Conservation (phyloP, 192 early-diverging fungal genomes). For the Phycomyces blakesleeanus region DNA sequence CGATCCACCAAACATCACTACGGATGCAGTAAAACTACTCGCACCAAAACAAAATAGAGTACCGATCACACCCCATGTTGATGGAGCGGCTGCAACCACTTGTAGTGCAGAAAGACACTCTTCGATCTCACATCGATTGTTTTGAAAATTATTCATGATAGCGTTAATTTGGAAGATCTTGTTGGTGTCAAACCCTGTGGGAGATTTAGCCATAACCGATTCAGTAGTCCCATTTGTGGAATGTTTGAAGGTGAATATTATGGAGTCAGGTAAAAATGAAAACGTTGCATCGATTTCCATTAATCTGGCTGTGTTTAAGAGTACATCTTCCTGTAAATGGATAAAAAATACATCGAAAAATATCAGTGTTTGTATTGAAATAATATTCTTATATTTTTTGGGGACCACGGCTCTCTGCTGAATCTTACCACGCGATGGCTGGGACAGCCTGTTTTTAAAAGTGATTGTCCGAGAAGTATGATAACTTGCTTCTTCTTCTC, state of each 20-base stretch:
- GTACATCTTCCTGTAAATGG: slow-evolving; percentile 34
- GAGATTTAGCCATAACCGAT: slow-evolving; percentile 59
- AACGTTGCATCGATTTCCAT: slow-evolving; percentile 64
- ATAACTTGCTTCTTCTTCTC: slow-evolving; percentile 40
- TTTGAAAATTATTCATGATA: slow-evolving; percentile 50
- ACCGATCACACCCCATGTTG: slow-evolving; percentile 52
- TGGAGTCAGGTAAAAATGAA: slow-evolving; percentile 62
- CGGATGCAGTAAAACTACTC: slow-evolving; percentile 52
- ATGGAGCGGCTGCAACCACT: slow-evolving; percentile 53
- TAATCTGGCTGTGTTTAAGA: slow-evolving; percentile 40
- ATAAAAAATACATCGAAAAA: neutral
- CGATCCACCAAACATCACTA: slow-evolving; percentile 57
- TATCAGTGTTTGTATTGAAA: neutral
- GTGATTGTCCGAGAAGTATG: slow-evolving; percentile 37
- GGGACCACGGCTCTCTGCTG: neutral
- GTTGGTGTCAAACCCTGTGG: slow-evolving; percentile 67
- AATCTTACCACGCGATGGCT: slow-evolving; percentile 41
- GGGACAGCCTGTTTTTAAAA: slow-evolving; percentile 47
- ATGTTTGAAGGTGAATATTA: slow-evolving; percentile 69
- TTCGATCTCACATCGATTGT: slow-evolving; percentile 46
- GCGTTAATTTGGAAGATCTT: slow-evolving; percentile 61
- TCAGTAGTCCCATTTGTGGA: slow-evolving; percentile 56
- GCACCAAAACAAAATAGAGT: slow-evolving; percentile 45
- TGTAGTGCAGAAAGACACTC: slow-evolving; percentile 53
- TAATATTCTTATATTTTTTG: neutral